Conservation (phyloP, 768 basidiomycete species). For the Russula vinacea region DNA sequence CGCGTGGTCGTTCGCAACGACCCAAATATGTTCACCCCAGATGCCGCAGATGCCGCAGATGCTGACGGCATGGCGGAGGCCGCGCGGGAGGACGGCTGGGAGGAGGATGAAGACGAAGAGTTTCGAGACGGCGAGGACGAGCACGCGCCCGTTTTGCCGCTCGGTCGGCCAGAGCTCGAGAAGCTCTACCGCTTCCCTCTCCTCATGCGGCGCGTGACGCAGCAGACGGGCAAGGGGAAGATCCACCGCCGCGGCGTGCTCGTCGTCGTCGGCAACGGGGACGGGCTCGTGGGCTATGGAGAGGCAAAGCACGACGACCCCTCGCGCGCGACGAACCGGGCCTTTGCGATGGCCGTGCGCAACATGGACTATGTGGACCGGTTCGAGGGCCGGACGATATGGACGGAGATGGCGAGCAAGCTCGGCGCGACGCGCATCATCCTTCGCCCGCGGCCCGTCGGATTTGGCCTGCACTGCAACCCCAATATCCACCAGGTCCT, state of each 20-base stretch:
- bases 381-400: conserved; percentile 94
- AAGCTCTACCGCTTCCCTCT: conserved; percentile 43
- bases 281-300: conserved; percentile 80
- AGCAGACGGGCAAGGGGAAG: conserved; percentile 95
- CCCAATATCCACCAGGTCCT: conserved; percentile 85
- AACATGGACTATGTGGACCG: conserved; percentile 91
- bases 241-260: conserved; percentile 59
- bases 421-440: conserved; percentile 79
- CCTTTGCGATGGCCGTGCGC: conserved; percentile 67
- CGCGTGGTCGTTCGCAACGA: conserved; percentile 68
- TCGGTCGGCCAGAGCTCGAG: conserved; percentile 32
- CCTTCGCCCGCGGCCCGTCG: conserved; percentile 78
- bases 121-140: conserved; percentile 27
- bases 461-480: conserved; percentile 89
- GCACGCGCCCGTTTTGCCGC: conserved; percentile 37
- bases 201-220: conserved; percentile 58
- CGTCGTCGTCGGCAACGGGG: conserved; percentile 76
- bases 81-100: conserved; percentile 30
- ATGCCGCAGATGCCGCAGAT: conserved; percentile 36
- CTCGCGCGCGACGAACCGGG: conserved; percentile 52
- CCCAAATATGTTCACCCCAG: conserved; percentile 56
- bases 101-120: conserved; percentile 34
- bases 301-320: conserved; percentile 70
- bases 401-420: conserved; percentile 85
- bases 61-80: conserved; percentile 35